Conservation (phyloP, 2,329 filamentous ascomycete species). For the Hortaea sp. region DNA sequence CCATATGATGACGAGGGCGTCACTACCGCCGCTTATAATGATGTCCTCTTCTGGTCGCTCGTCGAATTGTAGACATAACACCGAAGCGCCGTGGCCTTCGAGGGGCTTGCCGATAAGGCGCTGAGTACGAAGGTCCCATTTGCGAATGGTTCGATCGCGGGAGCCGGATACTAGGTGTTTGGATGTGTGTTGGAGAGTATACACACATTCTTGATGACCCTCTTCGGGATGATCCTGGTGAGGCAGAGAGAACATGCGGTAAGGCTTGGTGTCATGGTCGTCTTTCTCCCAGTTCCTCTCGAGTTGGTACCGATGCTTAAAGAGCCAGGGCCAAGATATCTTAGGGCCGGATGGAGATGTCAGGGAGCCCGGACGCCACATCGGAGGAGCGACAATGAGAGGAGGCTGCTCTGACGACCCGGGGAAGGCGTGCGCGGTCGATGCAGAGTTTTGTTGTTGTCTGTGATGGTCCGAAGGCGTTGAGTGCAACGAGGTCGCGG, state of each 20-base stretch:
- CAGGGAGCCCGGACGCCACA: constrained; percentile 1
- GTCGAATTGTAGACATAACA: constrained; percentile 92
- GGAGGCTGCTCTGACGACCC: not conserved
- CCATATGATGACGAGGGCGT: constrained; percentile 86
- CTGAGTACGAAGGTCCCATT: constrained; percentile 80
- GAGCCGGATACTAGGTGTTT: constrained; percentile 89
- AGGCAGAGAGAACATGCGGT: constrained; percentile 78
- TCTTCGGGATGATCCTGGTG: constrained; percentile 72
- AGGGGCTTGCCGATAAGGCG: constrained; percentile 63
- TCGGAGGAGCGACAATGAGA: not conserved
- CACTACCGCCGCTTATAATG: constrained; percentile 91
- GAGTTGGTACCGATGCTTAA: constrained; percentile 72
- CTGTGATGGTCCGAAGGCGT: not conserved
- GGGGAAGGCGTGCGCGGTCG: not conserved
- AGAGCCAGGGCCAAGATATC: constrained; percentile 88
- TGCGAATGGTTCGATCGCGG: constrained; percentile 73
- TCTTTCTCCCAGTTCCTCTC: constrained; percentile 89
- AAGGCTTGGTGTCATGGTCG: constrained; percentile 38
- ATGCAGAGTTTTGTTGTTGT: not conserved
- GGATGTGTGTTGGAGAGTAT: constrained; percentile 80
- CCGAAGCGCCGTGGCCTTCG: constrained; percentile 69
- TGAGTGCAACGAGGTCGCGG: constrained; percentile 3
- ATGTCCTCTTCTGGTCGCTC: constrained; percentile 75
- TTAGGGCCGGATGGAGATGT: constrained; percentile 32
- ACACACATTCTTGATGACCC: constrained; percentile 85